Evolutionary conservation across 2,329 filamentous ascomycete genomes (phyloP), one percentile per base, ranked within the genome.

Genomic region (Sporothrix pseudoabietina): DNA sequence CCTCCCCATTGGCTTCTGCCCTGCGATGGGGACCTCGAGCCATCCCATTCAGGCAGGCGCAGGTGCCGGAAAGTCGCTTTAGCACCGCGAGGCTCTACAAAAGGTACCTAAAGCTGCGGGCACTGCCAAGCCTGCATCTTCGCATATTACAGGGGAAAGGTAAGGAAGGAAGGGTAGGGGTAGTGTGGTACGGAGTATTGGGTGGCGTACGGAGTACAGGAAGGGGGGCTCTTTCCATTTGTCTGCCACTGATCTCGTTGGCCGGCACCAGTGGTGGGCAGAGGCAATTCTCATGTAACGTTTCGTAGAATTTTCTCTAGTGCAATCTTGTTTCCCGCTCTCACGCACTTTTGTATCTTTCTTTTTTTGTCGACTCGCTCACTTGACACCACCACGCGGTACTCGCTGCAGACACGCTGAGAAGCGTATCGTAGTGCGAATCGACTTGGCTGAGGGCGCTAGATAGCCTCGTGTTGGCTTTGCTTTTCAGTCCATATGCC

Each of bases 211-310:
- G 8, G 5, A 35, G 35, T 35, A 35, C 35, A 35, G 35, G 59
- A n/a, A 65, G 59, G 59, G 57, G 19, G 35, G 59, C 59, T 65
- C 59, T 65, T 65, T 65, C 35, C 32, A 41, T 35, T 35, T 61
- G 30, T 35, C 35, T 39, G 22, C 63, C 44, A 68, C 44, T 52
- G 65, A 52, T 49, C 22, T 68, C 65, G 35, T 63, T 55, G 32
- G 59, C n/a, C 10, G 61, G 39, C 14, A 52, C 47, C 30, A 10
- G 16, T 35, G n/a, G 57, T 65, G 55, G n/a, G 41, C 32, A 54
- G 32, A 54, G 41, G 71, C 66, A 74, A 74, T 74, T 68, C 73
- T 54, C 73, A 74, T 74, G 73, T 74, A 74, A 74, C 73, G 73
- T 74, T 74, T 73, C 73, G 73, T 74, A 72, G 59, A 72, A 47